A percentile compares a stretch with the other conserved stretches of the same genome.
Conservation (phyloP, 2,329 filamentous ascomycete species). For the Amesomyces nigricolor region DNA sequence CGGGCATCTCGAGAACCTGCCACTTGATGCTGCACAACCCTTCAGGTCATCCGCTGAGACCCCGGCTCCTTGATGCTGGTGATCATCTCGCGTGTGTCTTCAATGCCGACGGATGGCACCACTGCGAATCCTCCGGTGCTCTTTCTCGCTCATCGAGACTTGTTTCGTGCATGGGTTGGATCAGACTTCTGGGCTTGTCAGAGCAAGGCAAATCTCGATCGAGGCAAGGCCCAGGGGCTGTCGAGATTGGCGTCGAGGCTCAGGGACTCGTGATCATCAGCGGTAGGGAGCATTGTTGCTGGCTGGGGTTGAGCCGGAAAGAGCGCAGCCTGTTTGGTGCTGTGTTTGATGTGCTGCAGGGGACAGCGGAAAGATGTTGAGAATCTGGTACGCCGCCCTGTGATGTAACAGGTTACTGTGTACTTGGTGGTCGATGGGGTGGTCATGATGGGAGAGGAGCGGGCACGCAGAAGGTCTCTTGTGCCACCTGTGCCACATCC, state of each 20-base stretch:
- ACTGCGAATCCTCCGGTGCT: slow-evolving; percentile 17
- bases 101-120: slow-evolving; percentile 13
- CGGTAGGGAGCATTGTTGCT: slow-evolving; percentile 24
- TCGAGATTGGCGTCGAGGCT: slow-evolving; percentile 17
- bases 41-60: neutral
- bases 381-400: slow-evolving; percentile 6
- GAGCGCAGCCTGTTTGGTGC: slow-evolving; percentile 25
- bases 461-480: slow-evolving; percentile 6
- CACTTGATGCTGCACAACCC: neutral
- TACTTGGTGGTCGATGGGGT: slow-evolving; percentile 6
- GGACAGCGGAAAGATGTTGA: slow-evolving; percentile 15
- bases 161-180: slow-evolving; percentile 16
- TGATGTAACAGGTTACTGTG: neutral
- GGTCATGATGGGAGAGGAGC: slow-evolving; percentile 12
- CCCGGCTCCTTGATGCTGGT: slow-evolving; percentile 19
- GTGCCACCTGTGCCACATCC: slow-evolving; percentile 22
- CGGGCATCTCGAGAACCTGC: slow-evolving; percentile 5
- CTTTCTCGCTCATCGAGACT: neutral
- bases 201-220: slow-evolving; percentile 31
- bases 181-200: slow-evolving; percentile 26
- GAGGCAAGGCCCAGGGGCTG: slow-evolving; percentile 21
- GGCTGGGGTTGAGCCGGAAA: slow-evolving; percentile 26
- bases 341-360: slow-evolving; percentile 26
- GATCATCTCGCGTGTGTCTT: slow-evolving; percentile 16
- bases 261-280: slow-evolving; percentile 28